These are phyloP conservation scores for Poa pratensis DNA, from an alignment of 176 grass and related monocot genomes.

Conservation along the genomic window DNA sequence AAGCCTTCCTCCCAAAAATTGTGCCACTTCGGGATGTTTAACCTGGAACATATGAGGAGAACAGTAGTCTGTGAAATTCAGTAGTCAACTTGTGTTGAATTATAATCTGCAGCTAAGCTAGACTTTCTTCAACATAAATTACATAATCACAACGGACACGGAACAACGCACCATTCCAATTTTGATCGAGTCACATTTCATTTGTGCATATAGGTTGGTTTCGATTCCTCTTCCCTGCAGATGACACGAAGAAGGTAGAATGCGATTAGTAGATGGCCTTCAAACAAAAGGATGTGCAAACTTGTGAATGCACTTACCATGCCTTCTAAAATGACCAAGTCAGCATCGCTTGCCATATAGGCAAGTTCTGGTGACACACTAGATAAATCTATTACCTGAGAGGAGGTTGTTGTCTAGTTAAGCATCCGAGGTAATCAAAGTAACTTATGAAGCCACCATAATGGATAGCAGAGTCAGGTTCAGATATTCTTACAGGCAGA, in stretches of 20 bases:
- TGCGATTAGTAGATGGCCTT: not conserved
- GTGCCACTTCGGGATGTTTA: slow-evolving; percentile 94
- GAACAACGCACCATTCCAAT: slow-evolving; percentile 81
- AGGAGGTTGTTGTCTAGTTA: slow-evolving; percentile 11
- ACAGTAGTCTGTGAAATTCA: not conserved
- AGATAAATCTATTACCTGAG: slow-evolving; percentile 91
- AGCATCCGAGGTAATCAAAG: slow-evolving; percentile 6
- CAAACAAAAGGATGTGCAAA: slow-evolving; percentile 5
- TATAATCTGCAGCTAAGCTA: not conserved
- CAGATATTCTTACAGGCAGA: slow-evolving; percentile 73
- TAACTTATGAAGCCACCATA: not conserved
- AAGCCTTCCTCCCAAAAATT: slow-evolving; percentile 95
- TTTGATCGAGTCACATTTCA: slow-evolving; percentile 98
- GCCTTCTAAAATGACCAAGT: slow-evolving; percentile 86
- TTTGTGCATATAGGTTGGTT: slow-evolving; percentile 88
- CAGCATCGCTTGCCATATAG: slow-evolving; percentile 77
- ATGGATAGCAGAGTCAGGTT: slow-evolving; percentile 11
- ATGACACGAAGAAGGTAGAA: slow-evolving; percentile 28
- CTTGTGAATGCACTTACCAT: slow-evolving; percentile 66
- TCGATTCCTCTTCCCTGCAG: slow-evolving; percentile 90
- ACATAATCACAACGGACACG: not conserved
- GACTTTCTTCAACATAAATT: slow-evolving; percentile 1
- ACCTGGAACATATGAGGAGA: slow-evolving; percentile 55
- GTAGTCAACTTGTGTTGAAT: not conserved
- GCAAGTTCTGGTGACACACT: slow-evolving; percentile 87